Evolutionary conservation across 78 protist genomes (phyloP), one percentile per base, ranked within the genome.

Genomic region (Emiliania huxleyi): DNA sequence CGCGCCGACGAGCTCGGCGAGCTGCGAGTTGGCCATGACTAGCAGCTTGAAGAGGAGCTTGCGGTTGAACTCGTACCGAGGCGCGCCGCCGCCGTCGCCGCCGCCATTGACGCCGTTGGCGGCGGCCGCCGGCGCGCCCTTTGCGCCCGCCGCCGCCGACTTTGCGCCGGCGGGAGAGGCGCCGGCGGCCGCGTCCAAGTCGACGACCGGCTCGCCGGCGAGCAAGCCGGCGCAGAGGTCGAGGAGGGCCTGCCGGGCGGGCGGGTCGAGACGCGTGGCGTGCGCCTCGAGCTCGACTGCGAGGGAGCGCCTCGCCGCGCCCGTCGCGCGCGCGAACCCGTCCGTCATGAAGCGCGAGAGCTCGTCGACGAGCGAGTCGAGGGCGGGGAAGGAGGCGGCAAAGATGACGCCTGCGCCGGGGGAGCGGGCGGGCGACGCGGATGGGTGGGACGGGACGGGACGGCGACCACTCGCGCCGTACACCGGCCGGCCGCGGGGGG

Each of bases 41-140:
- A 81, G 89, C 89, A 81, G 62, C 62, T 45, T 42, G 62, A 81
- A 44, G 26, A 81, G 56, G 23, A 81, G 89, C 55, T 81, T 81
- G 21, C 56, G 26, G 56, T 81, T 45, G 56, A 44, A 45, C 89
- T 42, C 56, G 55, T 81, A 45, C 43, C 37, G 25, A 4, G 33
- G 35, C 85, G 23, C 26, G n/a, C 0, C 46, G 4, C 2, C 29
- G 19, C 21, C 81, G 23, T 8, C 81, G 11, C 22, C 81, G 21
- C 21, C 81, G 44, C 18, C 35, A 35, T n/a, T n/a, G 11, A 22
- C 37, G 40, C 3, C 42, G 40, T 37, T 40, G 19, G 2, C 81
- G 2, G 37, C 81, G 18, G 62, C 62, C 15, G 62, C 62, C 29
- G 15, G 29, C 29, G 62, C 62, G 15, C 29, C 15, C 8, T 52